Base-by-base conservation (phyloP, 129 eudicot species). In the Calendula officinalis region DNA sequence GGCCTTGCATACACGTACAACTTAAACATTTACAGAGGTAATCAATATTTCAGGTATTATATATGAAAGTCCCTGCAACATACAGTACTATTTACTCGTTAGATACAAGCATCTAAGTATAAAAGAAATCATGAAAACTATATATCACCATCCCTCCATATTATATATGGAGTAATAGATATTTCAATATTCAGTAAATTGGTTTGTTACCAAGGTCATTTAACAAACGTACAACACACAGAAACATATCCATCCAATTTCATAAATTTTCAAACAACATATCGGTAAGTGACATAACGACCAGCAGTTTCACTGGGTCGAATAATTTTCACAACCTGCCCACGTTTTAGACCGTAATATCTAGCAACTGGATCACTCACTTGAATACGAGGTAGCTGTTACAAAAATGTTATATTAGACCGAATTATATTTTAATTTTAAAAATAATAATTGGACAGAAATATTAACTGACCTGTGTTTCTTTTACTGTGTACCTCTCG, bases 231-330 rank as follows among this genome's bases (percentile, higher is more conserved):
- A 37, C 53, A 64, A 46, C 46, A 73, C 32, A 56, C 2, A 22
- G 30, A 7, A 3, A 34, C 34, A 34, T 8, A 49, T 62, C 6
- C 3, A 64, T 53, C 58, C 42, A 37, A 7, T 56, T 72, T 56
- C 47, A 52, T 3, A 22, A 16, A 10, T n/a, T 22, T 69, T 80
- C 75, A 90, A 32, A 84, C 87, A 53, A 84, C 97, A 43, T 79
- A 81, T 49, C 97, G 75, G 71, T 89, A 89, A 46, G 97, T 90
- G 64, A 90, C 89, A 54, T 86, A 90, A 62, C 88, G 84, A 34
- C 95, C 95, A 16, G 91, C 95, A 42, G 95, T 89, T 82, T 89
- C 97, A 79, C 95, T 89, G 13, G 97, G 84, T 33, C 97, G 82
- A 33, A 79, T 86, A 38, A 89, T 89, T 67, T 81, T 83, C 69